Evolutionary conservation across 2,329 filamentous ascomycete species (phyloP), one percentile per base, ranked within the genome.

Genomic region (Zymoseptoria pseudotritici): DNA sequence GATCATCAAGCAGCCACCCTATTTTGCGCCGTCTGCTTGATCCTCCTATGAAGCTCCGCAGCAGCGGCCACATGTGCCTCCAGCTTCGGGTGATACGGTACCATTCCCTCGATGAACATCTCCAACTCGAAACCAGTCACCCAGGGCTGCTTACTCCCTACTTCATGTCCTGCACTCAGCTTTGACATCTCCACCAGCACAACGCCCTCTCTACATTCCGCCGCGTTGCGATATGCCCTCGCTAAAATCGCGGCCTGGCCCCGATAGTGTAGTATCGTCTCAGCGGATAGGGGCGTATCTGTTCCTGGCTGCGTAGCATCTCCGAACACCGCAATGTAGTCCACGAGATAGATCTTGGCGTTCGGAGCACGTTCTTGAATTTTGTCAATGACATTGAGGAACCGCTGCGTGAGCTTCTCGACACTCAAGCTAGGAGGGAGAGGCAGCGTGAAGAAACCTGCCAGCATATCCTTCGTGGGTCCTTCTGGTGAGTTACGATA

Each of bases 21-120:
- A n/a, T 13, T 6, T 4, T 46, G 1, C 13, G 7, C 13, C 36
- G 36, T 17, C 36, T 46, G 2, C 13, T n/a, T 46, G 11, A 46
- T 46, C 21, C 42, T 24, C n/a, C 36, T 24, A 5, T 53, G 22
- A 49, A 64, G 46, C 20, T 29, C 54, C 24, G 49, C 42, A 21
- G 61, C 63, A 52, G 62, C 53, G 13, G 56, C 61, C 17, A 26
- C 53, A 56, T 65, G 63, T 9, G 58, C 61, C 21, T 20, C 57
- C 20, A 58, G 26, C 54, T 65, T 65, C 13, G 63, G 63, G 56
- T 65, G 63, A 52, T 57, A 65, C 53, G 58, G 57, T 24, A 53
- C 29, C n/a, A 54, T 36, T 9, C 56, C 58, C 22, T 54, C 36
- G 26, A 51, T 22, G 42, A 59, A 46, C 58, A 56, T 46, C 42